phyloP scores from a whole-genome alignment of 371 early-diverging fungal genomes.

The Saksenaea vasiformis region DNA sequence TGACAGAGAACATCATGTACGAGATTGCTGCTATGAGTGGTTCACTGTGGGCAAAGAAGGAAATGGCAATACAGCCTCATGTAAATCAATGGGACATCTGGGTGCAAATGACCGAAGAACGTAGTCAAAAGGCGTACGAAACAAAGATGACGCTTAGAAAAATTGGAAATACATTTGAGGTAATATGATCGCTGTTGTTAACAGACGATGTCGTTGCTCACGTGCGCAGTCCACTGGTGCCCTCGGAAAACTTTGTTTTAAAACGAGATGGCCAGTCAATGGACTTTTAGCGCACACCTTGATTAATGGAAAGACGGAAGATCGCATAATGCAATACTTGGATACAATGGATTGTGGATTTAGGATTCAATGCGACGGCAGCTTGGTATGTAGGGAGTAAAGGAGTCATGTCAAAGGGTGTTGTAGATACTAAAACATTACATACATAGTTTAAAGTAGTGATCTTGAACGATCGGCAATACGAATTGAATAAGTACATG shows the following conservation, averaged over 20 bases:
- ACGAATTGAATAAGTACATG: slow-evolving; percentile 71
- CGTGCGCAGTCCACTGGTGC: not conserved
- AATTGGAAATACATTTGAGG: slow-evolving; percentile 29
- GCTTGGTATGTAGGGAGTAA: slow-evolving; percentile 57
- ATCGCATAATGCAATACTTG: slow-evolving; percentile 77
- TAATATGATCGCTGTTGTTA: slow-evolving; percentile 7
- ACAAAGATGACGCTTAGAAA: slow-evolving; percentile 18
- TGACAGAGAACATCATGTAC: slow-evolving; percentile 57
- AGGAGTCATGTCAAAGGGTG: not conserved
- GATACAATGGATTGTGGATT: slow-evolving; percentile 76
- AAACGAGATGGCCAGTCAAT: slow-evolving; percentile 74
- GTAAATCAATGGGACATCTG: slow-evolving; percentile 55
- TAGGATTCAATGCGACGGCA: slow-evolving; percentile 82
- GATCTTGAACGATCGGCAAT: slow-evolving; percentile 64
- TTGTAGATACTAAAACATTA: no score
- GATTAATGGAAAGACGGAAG: slow-evolving; percentile 32
- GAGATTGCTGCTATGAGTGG: slow-evolving; percentile 58
- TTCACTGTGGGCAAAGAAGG: slow-evolving; percentile 71
- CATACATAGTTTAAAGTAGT: slow-evolving; percentile 66
- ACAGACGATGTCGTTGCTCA: not conserved
- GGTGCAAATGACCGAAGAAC: slow-evolving; percentile 58
- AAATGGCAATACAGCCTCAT: slow-evolving; percentile 55
- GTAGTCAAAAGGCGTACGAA: slow-evolving; percentile 39
- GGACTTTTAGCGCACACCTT: slow-evolving; percentile 70
- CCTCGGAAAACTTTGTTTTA: slow-evolving; percentile 41